These are phyloP conservation scores for Nymphaea colorata DNA, from an alignment of 164 flowering plant genomes.

Conservation along the genomic window DNA sequence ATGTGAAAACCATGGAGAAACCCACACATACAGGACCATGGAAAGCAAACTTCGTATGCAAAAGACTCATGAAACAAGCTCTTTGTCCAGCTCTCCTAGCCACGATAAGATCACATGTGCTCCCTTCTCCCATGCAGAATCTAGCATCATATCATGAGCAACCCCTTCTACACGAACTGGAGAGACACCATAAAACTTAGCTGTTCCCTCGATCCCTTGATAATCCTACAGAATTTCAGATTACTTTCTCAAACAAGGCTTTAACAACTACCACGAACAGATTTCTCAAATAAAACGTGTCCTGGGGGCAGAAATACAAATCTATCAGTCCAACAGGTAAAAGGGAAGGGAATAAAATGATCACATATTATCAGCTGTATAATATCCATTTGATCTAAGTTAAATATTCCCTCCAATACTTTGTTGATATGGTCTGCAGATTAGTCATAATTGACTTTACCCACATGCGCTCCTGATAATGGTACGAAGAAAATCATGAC, in stretches of 20 bases:
- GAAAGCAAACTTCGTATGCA: not conserved
- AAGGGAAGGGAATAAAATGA: too few species aligned
- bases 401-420: too few species aligned
- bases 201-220: conserved; percentile 23
- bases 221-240: conserved; percentile 14
- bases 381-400: too few species aligned
- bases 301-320: too few species aligned
- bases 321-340: too few species aligned
- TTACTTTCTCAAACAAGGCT: not conserved
- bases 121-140: conserved; percentile 73
- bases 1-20: not conserved
- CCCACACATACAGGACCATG: not conserved
- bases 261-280: not conserved
- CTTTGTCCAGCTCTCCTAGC: conserved; percentile 28
- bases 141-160: conserved; percentile 85
- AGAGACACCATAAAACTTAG: conserved; percentile 19
- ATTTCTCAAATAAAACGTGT: not conserved
- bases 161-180: conserved; percentile 20
- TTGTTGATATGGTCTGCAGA: too few species aligned
- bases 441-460: too few species aligned
- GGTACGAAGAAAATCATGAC: too few species aligned
- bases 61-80: conserved; percentile 1
- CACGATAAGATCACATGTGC: conserved; percentile 57
- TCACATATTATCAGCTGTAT: too few species aligned
- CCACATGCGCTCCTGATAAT: too few species aligned